Conservation (phyloP, 2,329 filamentous ascomycete genomes). For the Cladophialophora psammophila region DNA sequence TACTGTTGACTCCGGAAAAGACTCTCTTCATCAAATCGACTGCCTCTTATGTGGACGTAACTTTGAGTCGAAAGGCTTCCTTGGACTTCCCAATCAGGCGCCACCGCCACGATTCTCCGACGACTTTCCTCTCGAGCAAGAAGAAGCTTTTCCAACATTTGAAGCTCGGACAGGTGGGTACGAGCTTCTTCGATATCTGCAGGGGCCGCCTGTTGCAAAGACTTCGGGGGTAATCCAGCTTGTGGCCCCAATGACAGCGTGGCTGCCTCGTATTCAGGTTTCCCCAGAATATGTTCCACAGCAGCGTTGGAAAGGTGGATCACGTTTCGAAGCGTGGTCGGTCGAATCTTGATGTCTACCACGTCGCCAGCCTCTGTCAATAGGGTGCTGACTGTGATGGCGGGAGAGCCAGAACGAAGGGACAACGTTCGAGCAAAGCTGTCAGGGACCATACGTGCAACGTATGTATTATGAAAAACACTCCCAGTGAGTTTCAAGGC, state of each 20-base stretch:
- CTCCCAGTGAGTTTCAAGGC: conserved; percentile 63
- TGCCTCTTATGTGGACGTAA: conserved; percentile 26
- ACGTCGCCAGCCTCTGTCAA: conserved; percentile 60
- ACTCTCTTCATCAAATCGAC: conserved; percentile 45
- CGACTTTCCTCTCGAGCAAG: conserved; percentile 24
- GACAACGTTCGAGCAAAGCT: conserved; percentile 61
- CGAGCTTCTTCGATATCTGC: conserved; percentile 39
- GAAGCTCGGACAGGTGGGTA: conserved; percentile 43
- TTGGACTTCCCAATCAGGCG: conserved; percentile 45
- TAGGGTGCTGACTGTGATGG: conserved; percentile 67
- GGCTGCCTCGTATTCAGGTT: conserved; percentile 19
- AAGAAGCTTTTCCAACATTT: conserved; percentile 41
- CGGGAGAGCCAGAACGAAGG: conserved; percentile 60
- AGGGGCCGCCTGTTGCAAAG: conserved; percentile 25
- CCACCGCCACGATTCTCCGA: conserved; percentile 20
- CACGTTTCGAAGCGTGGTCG: conserved; percentile 64
- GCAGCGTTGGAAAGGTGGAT: conserved; percentile 58
- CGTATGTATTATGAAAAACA: conserved; percentile 58
- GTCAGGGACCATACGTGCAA: conserved; percentile 64
- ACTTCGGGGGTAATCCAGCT: neutral
- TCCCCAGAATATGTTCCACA: conserved; percentile 27
- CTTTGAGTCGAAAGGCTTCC: conserved; percentile 12
- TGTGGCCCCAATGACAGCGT: conserved; percentile 46
- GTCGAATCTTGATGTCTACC: conserved; percentile 61
- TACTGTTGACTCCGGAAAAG: conserved; percentile 44